Base-by-base conservation (phyloP, 2,329 filamentous ascomycete genomes). In the Rutstroemia sp. region DNA sequence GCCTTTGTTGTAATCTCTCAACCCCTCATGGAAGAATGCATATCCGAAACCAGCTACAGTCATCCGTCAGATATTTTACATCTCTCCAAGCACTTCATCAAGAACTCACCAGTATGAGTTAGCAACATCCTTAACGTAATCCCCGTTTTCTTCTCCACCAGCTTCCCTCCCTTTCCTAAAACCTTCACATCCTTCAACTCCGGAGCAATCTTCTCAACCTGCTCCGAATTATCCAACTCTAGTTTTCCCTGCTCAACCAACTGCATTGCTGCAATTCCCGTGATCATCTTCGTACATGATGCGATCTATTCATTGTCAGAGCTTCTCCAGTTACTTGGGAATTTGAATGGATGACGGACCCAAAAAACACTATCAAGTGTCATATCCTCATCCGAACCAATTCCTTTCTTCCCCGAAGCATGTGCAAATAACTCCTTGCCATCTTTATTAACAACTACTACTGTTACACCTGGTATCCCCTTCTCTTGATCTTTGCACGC, bases 31-130 rank as follows among this genome's bases (percentile, higher is more conserved):
- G 61, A 79, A 77, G 58, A 83, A 80, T 0, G 75, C 69, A 63
- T 85, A 85, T 0, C 77, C 78, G 25, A 83, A 82, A 0, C 82
- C 80, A 27, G 79, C 73, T 21, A 37, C 57, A 64, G 84, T 66
- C 79, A 82, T 82, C 16, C 79, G 70, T 52, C 83, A 61, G 0
- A 80, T 83, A 52, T 83, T 82, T 0, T 34, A 34, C 10, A 12
- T 34, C 30, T 34, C 10, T 34, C 12, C 30, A 4, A 34, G 12
- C 2, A 8, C 30, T 4, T 9, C 30, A 34, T 34, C 30, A 5
- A 12, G 12, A 34, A 34, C 30, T 34, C 30, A 34, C 30, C 30
- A 34, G 30, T 34, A 34, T 34, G 30, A 34, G 9, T 34, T 34
- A 34, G 12, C 30, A 34, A 12, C 30, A 34, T 34, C 12, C 30